phyloP scores from a whole-genome alignment of 2,329 filamentous ascomycete genomes.

The Pestalotiopsis fici region DNA sequence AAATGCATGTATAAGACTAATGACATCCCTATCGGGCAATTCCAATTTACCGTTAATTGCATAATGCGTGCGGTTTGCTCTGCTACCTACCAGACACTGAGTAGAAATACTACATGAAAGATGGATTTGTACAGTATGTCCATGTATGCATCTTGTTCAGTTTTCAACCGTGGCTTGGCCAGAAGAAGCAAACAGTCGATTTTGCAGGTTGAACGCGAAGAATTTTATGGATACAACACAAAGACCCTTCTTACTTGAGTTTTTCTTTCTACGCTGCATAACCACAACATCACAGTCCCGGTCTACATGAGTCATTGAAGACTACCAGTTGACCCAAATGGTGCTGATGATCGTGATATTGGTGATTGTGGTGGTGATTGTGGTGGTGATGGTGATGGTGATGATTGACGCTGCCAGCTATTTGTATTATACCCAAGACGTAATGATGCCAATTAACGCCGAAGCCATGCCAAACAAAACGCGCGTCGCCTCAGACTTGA shows the following conservation, averaged over 20 bases:
- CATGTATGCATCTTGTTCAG: too few species aligned
- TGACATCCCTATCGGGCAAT: not conserved
- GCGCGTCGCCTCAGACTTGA: not conserved
- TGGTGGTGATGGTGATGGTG: not conserved
- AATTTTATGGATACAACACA: too few species aligned
- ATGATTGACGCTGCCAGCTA: not conserved
- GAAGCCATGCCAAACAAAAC: constrained; percentile 9
- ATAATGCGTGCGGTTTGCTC: constrained; percentile 8
- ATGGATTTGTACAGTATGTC: too few species aligned
- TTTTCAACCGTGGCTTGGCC: too few species aligned
- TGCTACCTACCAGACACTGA: too few species aligned
- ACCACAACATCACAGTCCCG: too few species aligned
- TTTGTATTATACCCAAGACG: not conserved
- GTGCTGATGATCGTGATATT: not conserved
- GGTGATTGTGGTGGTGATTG: not conserved
- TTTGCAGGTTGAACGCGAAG: too few species aligned
- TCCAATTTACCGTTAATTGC: constrained; percentile 18
- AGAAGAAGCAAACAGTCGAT: too few species aligned
- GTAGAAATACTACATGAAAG: too few species aligned
- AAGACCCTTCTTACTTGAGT: too few species aligned
- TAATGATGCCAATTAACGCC: constrained; percentile 9
- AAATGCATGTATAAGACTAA: not conserved
- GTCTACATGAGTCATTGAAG: too few species aligned
- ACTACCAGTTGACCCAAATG: not conserved
- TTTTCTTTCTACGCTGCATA: too few species aligned